Conservation (phyloP, 2,329 filamentous ascomycete species). For the Aspergillus hiratsukae region DNA sequence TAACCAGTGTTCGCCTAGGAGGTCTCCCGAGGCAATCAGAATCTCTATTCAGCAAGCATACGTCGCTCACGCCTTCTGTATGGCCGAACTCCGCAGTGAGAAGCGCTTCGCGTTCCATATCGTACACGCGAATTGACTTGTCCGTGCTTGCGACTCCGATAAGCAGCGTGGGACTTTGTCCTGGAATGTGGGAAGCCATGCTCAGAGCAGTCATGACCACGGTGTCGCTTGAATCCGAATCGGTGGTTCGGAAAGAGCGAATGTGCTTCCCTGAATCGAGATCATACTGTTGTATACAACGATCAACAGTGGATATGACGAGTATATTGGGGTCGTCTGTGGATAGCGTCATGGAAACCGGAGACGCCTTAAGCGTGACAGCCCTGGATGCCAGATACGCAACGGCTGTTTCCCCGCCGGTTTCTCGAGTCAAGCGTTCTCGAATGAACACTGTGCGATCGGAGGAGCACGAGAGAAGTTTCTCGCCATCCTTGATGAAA, state of each 20-base stretch:
- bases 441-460: slow-evolving; percentile 84
- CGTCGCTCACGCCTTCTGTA: slow-evolving; percentile 85
- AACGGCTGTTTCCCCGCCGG: slow-evolving; percentile 51
- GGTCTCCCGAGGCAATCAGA: slow-evolving; percentile 39
- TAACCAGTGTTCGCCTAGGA: slow-evolving; percentile 54
- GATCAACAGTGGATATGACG: slow-evolving; percentile 59
- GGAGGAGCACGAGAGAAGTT: slow-evolving; percentile 77
- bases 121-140: slow-evolving; percentile 90
- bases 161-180: slow-evolving; percentile 61
- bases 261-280: slow-evolving; percentile 65
- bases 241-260: slow-evolving; percentile 74
- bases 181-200: slow-evolving; percentile 50
- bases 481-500: slow-evolving; percentile 66
- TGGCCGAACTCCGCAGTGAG: slow-evolving; percentile 91
- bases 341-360: slow-evolving; percentile 73
- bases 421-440: slow-evolving; percentile 67
- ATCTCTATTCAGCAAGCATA: slow-evolving; percentile 60
- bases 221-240: slow-evolving; percentile 73
- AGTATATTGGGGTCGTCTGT: slow-evolving; percentile 55
- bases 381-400: slow-evolving; percentile 74
- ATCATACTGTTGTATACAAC: slow-evolving; percentile 56
- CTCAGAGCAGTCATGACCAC: slow-evolving; percentile 78
- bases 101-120: slow-evolving; percentile 69
- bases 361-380: slow-evolving; percentile 79
- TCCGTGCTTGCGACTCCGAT: slow-evolving; percentile 90